Evolutionary conservation across 1,284 basidiomycete genomes (phyloP), one percentile per base, ranked within the genome.

Genomic region (Sphagnurus paluster): DNA sequence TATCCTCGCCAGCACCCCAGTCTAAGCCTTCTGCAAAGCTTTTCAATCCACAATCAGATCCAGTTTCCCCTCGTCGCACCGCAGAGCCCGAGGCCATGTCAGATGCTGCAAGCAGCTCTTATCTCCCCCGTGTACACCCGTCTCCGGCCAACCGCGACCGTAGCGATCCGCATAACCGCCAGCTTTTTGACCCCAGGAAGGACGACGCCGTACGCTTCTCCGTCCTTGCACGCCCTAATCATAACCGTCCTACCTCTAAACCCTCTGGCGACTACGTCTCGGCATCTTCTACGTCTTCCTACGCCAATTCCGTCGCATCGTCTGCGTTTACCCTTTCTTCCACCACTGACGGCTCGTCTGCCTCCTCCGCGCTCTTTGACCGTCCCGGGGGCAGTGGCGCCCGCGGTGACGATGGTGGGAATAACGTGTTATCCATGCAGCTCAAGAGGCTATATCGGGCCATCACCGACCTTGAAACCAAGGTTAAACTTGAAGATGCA

Each of bases 141-240:
- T 42, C 32, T 37, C 54, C 44, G 56, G 28, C 43, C 14, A 63
- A 44, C 19, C 60, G 63, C 38, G 61, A 65, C 16, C 65, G 73
- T 17, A 70, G 66, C 54, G 49, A 68, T 55, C 48, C 64, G 47
- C 60, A 55, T 42, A 21, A 67, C 21, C 76, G 82, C 4, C 85
- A 87, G 54, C 76, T 95, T 0, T 94, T 93, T 49, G 90, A 94
- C 61, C 87, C 85, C 49, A 74, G 87, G 38, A 87, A 87, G 62
- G 87, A 95, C 62, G 88, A 95, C 62, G 89, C 92, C 0, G 80
- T 93, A 34, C 79, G 84, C 5, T 93, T 93, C 64, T 72, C 79
- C 30, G 79, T 82, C 13, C 76, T 82, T 39, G 67, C 77, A 1
- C 77, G 79, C 19, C 77, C 83, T 2, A 57, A 59, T 25, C 52